Percentiles rank a stretch among this genome's conserved stretches.
These are phyloP conservation scores for Penicillium canescens DNA, from an alignment of 495 filamentous ascomycete genomes.

Conservation along the genomic window DNA sequence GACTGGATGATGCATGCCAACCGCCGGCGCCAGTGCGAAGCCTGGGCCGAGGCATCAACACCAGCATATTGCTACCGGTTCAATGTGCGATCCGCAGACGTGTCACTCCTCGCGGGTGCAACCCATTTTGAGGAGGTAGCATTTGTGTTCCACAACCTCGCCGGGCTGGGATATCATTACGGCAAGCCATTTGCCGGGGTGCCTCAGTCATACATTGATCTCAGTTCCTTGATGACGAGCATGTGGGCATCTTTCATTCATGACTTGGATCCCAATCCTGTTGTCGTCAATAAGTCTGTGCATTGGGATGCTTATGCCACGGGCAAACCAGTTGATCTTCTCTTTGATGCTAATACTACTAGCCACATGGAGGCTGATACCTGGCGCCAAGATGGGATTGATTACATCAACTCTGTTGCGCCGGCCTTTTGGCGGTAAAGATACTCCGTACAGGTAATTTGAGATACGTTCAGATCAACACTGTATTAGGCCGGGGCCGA, in stretches of 20 bases:
- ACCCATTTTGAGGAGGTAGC: constrained; percentile 64
- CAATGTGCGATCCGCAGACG: constrained; percentile 48
- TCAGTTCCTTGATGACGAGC: constrained; percentile 53
- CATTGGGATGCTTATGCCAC: constrained; percentile 48
- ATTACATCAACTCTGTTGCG: constrained; percentile 33
- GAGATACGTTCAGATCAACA: background rate
- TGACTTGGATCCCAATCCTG: constrained; percentile 50
- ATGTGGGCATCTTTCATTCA: constrained; percentile 58
- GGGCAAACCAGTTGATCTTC: constrained; percentile 40
- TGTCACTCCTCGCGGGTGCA: constrained; percentile 35
- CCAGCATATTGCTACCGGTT: constrained; percentile 65
- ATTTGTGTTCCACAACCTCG: constrained; percentile 60
- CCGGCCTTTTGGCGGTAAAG: constrained; percentile 24
- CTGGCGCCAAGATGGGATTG: constrained; percentile 47
- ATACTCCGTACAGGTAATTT: background rate
- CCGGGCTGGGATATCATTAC: constrained; percentile 50
- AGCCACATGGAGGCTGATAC: constrained; percentile 50
- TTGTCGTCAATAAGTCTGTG: constrained; percentile 26
- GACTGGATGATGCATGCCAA: constrained; percentile 58
- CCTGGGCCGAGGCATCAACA: constrained; percentile 45
- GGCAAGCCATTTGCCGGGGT: constrained; percentile 48
- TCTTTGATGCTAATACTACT: constrained; percentile 51
- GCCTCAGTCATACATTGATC: constrained; percentile 40
- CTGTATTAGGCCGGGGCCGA: background rate
- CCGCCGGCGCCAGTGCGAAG: constrained; percentile 54